Percentiles rank a stretch among this genome's conserved stretches.
Conservation (phyloP, 306 rosid genomes). For the Vigna unguiculata region DNA sequence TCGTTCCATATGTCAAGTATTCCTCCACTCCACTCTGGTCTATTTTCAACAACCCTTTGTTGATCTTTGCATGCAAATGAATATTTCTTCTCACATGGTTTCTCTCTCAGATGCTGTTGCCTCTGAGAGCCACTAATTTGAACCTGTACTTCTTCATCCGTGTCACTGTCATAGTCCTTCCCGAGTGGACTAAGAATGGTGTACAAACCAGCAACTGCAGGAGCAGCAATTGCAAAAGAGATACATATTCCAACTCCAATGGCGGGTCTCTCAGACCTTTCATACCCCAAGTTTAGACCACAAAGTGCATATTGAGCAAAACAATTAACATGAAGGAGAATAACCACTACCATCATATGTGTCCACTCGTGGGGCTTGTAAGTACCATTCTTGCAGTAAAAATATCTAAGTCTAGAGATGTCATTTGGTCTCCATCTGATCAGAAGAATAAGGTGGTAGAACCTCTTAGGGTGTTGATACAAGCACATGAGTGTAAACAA, state of each 20-base stretch:
- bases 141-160: slow-evolving; percentile 82
- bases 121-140: slow-evolving; percentile 36
- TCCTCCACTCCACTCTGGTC: slow-evolving; percentile 85
- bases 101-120: slow-evolving; percentile 51
- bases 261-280: slow-evolving; percentile 80
- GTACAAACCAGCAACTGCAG: slow-evolving; percentile 84
- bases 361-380: slow-evolving; percentile 90
- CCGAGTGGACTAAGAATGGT: slow-evolving; percentile 85
- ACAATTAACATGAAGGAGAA: slow-evolving; percentile 83
- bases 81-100: slow-evolving; percentile 58
- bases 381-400: slow-evolving; percentile 87
- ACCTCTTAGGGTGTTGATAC: slow-evolving; percentile 86
- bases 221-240: slow-evolving; percentile 76
- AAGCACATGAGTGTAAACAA: slow-evolving; percentile 90
- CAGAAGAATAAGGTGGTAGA: slow-evolving; percentile 83
- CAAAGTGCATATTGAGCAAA: slow-evolving; percentile 93
- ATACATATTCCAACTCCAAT: slow-evolving; percentile 83
- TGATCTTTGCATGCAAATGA: slow-evolving; percentile 69
- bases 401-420: slow-evolving; percentile 66
- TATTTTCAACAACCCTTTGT: slow-evolving; percentile 50
- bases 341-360: slow-evolving; percentile 90
- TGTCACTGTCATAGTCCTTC: slow-evolving; percentile 77
- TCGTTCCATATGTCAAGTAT: slow-evolving; percentile 86
- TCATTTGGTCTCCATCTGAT: slow-evolving; percentile 79
- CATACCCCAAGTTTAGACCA: slow-evolving; percentile 84